phyloP scores from a whole-genome alignment of 192 early-diverging fungal genomes.

The Backusella sp. region DNA sequence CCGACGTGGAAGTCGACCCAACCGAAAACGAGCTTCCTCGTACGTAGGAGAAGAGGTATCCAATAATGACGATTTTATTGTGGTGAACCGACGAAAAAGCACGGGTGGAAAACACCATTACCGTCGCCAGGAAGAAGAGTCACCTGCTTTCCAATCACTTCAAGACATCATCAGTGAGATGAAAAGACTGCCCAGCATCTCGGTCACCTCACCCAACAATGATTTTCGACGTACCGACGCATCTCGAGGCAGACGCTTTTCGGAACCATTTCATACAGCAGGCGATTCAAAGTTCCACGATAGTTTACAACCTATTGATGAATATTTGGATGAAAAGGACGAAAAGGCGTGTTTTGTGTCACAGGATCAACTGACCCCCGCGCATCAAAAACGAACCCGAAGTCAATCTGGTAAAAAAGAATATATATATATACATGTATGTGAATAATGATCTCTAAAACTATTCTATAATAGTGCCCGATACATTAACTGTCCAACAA shows the following conservation, averaged over 20 bases:
- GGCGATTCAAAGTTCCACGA: neutral
- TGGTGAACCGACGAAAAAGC: neutral
- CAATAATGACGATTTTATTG: neutral
- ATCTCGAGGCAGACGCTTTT: neutral
- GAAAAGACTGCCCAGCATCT: conserved; percentile 5
- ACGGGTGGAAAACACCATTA: neutral
- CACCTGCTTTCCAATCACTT: conserved; percentile 19
- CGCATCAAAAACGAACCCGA: conserved; percentile 3
- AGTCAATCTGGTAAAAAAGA: conserved; percentile 13
- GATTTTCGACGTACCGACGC: neutral
- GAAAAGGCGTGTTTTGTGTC: conserved; percentile 4
- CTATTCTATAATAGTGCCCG: neutral
- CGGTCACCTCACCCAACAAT: neutral
- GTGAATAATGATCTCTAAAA: too few relatives aligned
- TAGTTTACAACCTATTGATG: neutral
- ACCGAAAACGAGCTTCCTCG: neutral
- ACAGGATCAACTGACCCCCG: neutral
- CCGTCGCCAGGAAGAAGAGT: conserved; percentile 1
- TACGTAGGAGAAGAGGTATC: neutral
- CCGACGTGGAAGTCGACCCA: neutral
- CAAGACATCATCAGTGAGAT: conserved; percentile 19
- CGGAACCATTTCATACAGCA: neutral
- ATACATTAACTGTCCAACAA: neutral
- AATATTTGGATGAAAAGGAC: neutral
- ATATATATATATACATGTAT: too few relatives aligned